Evolutionary conservation across 805 yeast species (phyloP).

Genomic region (Metschnikowia proteae): DNA sequence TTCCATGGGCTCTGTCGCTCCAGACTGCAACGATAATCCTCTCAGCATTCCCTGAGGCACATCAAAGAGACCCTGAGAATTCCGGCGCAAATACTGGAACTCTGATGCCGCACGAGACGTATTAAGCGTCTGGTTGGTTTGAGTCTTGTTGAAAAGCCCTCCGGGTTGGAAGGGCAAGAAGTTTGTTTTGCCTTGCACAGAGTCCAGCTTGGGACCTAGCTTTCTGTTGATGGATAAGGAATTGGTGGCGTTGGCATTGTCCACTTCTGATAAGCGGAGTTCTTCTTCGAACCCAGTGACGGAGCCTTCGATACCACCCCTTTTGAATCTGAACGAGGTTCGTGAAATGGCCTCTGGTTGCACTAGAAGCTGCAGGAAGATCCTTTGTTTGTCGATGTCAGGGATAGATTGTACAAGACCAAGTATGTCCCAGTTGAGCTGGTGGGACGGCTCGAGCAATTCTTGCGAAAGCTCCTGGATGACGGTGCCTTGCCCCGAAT

Average conservation of each 20-base stretch:
- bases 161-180: constrained; percentile 93
- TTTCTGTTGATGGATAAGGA: constrained; percentile 72
- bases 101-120: constrained; percentile 12
- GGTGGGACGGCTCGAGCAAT: constrained; percentile 60
- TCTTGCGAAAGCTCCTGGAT: constrained; percentile 20
- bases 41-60: constrained; percentile 78
- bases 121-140: constrained; percentile 15
- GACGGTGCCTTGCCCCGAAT: not conserved
- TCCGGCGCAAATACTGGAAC: constrained; percentile 52
- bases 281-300: constrained; percentile 64
- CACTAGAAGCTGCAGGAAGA: constrained; percentile 48
- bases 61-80: constrained; percentile 71
- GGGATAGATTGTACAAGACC: constrained; percentile 64
- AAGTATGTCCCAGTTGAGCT: constrained; percentile 66
- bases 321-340: constrained; percentile 60
- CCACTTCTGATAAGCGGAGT: constrained; percentile 37
- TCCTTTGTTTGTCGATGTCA: constrained; percentile 27
- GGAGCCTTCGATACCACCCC: constrained; percentile 72
- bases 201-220: constrained; percentile 56
- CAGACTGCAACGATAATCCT: constrained; percentile 46
- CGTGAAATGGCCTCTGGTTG: constrained; percentile 62
- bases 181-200: constrained; percentile 65
- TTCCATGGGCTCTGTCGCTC: constrained; percentile 4
- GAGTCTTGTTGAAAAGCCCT: constrained; percentile 44
- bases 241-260: constrained; percentile 58